phyloP scores from a whole-genome alignment of 345 rosid species.

The Eucalyptus decipiens region DNA sequence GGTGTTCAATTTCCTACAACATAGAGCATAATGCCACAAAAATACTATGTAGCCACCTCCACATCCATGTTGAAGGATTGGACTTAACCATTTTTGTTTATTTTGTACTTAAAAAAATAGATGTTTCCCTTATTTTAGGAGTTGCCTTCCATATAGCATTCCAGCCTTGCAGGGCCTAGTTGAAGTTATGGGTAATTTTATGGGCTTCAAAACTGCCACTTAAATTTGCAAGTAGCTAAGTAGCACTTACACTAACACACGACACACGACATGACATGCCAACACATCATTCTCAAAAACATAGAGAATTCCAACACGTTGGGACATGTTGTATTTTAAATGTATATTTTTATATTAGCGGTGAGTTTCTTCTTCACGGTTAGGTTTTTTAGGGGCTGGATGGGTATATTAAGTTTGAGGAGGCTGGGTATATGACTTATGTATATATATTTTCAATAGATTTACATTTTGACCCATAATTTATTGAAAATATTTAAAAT shows the following conservation, averaged over 20 bases:
- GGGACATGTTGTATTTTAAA: no score
- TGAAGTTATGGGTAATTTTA: neutral
- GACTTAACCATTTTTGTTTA: neutral
- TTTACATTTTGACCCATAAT: neutral
- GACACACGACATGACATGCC: no score
- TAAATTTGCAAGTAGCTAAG: neutral
- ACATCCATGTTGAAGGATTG: neutral
- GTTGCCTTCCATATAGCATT: neutral
- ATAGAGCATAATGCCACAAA: neutral
- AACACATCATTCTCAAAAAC: no score
- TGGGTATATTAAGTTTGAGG: neutral
- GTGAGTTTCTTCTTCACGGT: no score
- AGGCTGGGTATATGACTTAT: neutral
- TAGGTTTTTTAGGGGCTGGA: neutral
- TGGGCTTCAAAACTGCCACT: neutral
- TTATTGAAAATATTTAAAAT: no score
- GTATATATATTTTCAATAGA: no score
- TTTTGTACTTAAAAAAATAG: neutral
- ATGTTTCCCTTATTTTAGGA: neutral
- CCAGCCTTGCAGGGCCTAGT: neutral
- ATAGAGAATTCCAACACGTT: no score
- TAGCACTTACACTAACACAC: no score
- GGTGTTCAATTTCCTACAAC: neutral
- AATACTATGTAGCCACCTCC: neutral
- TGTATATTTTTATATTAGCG: no score